phyloP scores from a whole-genome alignment of 306 rosid species.

The Cyamopsis tetragonoloba region DNA sequence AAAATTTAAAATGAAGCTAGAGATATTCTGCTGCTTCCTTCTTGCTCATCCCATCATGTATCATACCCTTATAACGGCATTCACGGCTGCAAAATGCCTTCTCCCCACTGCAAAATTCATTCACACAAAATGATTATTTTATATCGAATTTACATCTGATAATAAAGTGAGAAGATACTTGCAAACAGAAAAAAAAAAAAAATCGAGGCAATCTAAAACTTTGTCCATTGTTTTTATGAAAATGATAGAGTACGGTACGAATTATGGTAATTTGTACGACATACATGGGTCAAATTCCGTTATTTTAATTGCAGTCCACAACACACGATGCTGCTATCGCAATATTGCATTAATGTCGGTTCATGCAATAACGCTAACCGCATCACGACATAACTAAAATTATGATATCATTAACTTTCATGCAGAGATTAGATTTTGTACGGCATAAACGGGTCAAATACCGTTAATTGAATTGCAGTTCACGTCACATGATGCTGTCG shows the following conservation, averaged over 20 bases:
- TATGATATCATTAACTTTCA: not conserved
- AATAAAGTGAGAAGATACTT: too few species aligned
- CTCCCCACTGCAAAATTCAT: conserved; percentile 56
- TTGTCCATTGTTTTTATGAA: not conserved
- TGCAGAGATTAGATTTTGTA: not conserved
- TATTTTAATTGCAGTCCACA: too few species aligned
- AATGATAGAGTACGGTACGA: not conserved
- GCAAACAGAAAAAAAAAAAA: too few species aligned
- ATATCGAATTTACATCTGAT: not conserved
- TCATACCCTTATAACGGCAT: conserved; percentile 55
- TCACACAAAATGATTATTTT: not conserved
- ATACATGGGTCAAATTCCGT: too few species aligned
- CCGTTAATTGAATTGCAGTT: too few species aligned
- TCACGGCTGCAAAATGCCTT: conserved; percentile 72
- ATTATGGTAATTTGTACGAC: too few species aligned
- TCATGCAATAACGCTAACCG: too few species aligned
- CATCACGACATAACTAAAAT: not conserved
- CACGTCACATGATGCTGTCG: too few species aligned
- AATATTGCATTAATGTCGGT: too few species aligned
- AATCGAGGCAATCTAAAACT: not conserved
- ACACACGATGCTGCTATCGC: too few species aligned
- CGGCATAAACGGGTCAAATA: not conserved
- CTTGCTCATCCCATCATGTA: conserved; percentile 36
- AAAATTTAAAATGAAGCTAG: too few species aligned
- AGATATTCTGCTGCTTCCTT: conserved; percentile 12